Evolutionary conservation across 2,329 filamentous ascomycete genomes (phyloP), one percentile per base, ranked within the genome.

Genomic region (Aspergillus intermedius): DNA sequence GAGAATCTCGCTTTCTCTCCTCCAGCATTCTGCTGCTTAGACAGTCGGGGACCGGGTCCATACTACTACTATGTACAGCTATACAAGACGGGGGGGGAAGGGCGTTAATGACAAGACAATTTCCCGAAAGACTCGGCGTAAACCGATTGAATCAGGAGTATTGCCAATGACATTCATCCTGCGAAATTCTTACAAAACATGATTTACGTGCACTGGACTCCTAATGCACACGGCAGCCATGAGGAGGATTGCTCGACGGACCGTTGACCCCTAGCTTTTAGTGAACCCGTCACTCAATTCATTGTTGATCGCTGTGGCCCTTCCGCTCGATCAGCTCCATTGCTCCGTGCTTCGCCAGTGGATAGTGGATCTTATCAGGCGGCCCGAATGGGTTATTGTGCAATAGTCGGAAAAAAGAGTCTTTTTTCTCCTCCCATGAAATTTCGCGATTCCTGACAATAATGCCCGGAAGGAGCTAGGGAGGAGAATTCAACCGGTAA

Each of bases 381-480:
- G 22, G 23, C 41, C 41, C 41, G 41, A n/a, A 19, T 25, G 25
- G 15, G 19, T 40, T 40, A 19, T 37, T 40, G 37, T 40, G 15
- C 41, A 43, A 43, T 43, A 43, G 23, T 43, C 41, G 5, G 22
- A n/a, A 43, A 42, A 42, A 25, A 22, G 15, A 28, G 41, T 28
- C 41, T 6, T 28, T 28, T 28, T 19, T 43, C 25, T 19, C 25
- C 25, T 30, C 40, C 40, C 40, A 13, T 43, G 23, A 35, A 46
- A 37, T 28, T 45, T 48, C 44, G 44, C 49, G 53, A 55, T 19
- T 30, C 22, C 37, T 40, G 34, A 40, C 25, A 40, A 40, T 40
- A 58, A 51, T 51, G 48, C 52, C 52, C 49, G 55, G 45, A 30
- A 40, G 46, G 19, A 13, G 19, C 37, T 40, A 15, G 19, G 19